Conservation (phyloP, 2,329 filamentous ascomycete species). For the Trichoderma gracile region DNA sequence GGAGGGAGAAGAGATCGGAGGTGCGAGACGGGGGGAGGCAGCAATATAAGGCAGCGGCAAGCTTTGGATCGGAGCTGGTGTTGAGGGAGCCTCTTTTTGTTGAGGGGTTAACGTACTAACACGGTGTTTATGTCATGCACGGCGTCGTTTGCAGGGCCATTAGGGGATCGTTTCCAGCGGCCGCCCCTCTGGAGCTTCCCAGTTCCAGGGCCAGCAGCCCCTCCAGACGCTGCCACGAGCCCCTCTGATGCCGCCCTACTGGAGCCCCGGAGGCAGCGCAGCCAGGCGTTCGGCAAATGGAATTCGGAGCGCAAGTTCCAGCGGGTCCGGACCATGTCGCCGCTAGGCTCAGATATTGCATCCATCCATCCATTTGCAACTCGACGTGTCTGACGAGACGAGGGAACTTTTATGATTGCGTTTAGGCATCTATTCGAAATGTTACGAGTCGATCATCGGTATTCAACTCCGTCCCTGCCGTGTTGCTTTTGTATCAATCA, state of each 20-base stretch:
- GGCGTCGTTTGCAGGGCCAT: conserved; percentile 16
- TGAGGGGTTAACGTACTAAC: conserved; percentile 37
- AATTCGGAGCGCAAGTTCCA: conserved; percentile 21
- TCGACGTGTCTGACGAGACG: too few relatives aligned
- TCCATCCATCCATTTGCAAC: too few relatives aligned
- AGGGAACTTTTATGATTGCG: too few relatives aligned
- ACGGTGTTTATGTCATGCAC: conserved; percentile 29
- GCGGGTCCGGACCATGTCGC: conserved; percentile 8
- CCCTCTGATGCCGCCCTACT: conserved; percentile 13
- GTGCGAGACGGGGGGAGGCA: conserved; percentile 32
- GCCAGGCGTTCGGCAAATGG: conserved; percentile 19
- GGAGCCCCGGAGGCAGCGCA: conserved; percentile 10
- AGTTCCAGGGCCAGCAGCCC: conserved; percentile 4
- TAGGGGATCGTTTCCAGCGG: conserved; percentile 13
- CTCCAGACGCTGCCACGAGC: conserved; percentile 2
- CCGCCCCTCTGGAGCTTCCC: conserved; percentile 9
- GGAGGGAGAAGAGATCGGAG: conserved; percentile 28
- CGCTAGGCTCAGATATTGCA: background rate
- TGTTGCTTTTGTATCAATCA: too few relatives aligned
- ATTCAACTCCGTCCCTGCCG: too few relatives aligned
- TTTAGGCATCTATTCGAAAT: background rate
- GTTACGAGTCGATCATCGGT: background rate
- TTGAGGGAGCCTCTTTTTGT: conserved; percentile 27
- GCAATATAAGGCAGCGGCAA: conserved; percentile 26
- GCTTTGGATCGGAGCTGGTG: conserved; percentile 27